Evolutionary conservation across 345 rosid species (phyloP), one percentile per base, ranked within the genome.

Genomic region (Isatis tinctoria): DNA sequence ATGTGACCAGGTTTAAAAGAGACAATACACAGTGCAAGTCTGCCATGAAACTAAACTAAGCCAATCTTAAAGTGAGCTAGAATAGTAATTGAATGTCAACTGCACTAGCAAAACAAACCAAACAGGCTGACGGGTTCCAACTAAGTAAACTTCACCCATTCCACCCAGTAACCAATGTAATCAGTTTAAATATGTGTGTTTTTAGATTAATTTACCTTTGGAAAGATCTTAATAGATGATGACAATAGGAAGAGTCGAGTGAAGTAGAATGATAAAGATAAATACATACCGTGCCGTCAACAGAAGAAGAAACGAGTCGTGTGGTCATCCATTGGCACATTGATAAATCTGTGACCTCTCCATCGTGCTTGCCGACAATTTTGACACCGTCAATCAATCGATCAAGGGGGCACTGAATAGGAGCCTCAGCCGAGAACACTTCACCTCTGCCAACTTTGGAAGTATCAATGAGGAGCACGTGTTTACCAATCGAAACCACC

Each of bases 311-410:
- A 75, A 83, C 97, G 78, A 90, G 84, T 39, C 90, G 87, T 27
- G 90, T 85, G 56, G 82, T 83, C 93, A 87, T 86, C 97, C 93
- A 91, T 62, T 91, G 93, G 82, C 93, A 94, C 88, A 94, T 87
- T 26, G 97, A 94, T 76, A 94, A 80, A 81, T 87, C 98, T 18
- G 98, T 91, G 44, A 94, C 86, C 77, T 87, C 96, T 33, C 90
- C 97, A 65, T 90, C 97, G 73, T 94, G 98, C 78, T 85, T 86
- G 75, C 97, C 97, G 66, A 91, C 83, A 62, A 87, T 80, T 65
- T 90, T 93, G 54, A 94, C 79, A 67, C 98, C 98, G 60, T 83
- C 90, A 57, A 88, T 76, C 79, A 87, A 69, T 45, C 72, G 80
- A 67, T 92, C 95, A 70, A 84, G 80, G 60, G 85, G 76, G 79